Evolutionary conservation across 1,284 basidiomycete species (phyloP), one percentile per base, ranked within the genome.

Genomic region (Gomphus bonarii): DNA sequence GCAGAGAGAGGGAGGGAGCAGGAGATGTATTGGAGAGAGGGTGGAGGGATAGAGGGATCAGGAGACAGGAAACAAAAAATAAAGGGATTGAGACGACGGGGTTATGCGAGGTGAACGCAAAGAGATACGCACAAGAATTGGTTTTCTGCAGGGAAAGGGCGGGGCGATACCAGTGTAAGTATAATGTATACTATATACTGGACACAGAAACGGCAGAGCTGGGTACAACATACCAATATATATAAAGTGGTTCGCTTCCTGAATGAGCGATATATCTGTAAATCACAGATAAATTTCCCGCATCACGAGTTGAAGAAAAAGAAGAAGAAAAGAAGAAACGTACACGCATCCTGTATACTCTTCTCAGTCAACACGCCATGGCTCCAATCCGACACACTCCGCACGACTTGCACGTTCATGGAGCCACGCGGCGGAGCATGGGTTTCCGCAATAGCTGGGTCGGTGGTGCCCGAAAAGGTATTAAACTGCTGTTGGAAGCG

Each of bases 371-470:
- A 74, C 22, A 92, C 87, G 18, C 93, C 93, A 66, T 93, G 90
- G 66, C 86, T 90, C 92, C 92, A 97, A 70, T 97, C 93, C 3
- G 78, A 83, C 16, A 92, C 86, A 61, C 88, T 91, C 54, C 92
- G 79, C 33, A 91, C 75, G 18, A 80, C 88, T 70, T 94, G 91
- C 16, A 92, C 85, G 28, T 73, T 74, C 63, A 84, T 85, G 9
- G 73, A 75, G 1, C 77, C 75, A 16, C 77, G 71, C 10, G 72
- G 71, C 0, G 74, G 25, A 69, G 5, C 67, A 68, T 2, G 68
- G 62, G 60, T 80, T 80, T 33, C 59, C 36, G n/a, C 63, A n/a
- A n/a, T n/a, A n/a, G n/a, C n/a, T n/a, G 25, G 25, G 55, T 22
- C 33, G 33, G 9, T 9, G 8, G 33, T 35, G 9, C 33, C 33